Evolutionary conservation across 2,329 filamentous ascomycete species (phyloP), one percentile per base, ranked within the genome.

Genomic region (Colletotrichum shisoi): DNA sequence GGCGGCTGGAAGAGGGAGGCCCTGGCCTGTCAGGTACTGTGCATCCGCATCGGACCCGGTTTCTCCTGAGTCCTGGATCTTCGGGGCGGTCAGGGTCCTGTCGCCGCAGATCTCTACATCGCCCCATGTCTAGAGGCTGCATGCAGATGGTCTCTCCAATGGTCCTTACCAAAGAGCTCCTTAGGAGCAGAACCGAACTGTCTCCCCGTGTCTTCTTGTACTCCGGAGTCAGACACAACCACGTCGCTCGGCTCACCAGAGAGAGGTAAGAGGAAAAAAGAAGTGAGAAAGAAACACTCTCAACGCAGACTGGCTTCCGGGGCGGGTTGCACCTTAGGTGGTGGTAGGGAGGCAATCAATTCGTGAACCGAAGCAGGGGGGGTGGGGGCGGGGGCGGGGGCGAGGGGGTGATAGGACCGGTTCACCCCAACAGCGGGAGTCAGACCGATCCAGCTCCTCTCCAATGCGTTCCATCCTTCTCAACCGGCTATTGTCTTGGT

Each of bases 401-500:
- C n/a, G n/a, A n/a, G n/a, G n/a, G n/a, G n/a, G n/a, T n/a, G n/a
- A n/a, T n/a, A 39, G 57, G 42, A 42, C 57, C 31, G 49, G 24
- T 21, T 31, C 60, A 63, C 53, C 53, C 56, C 39, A 58, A 46
- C 53, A 63, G 60, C 64, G 60, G 60, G 53, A 34, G 49, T 4
- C 24, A 27, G 24, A 42, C 51, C 44, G 56, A 64, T 34, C 24
- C 54, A 42, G 42, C 64, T 64, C n/a, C n/a, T n/a, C n/a, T n/a
- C n/a, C n/a, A n/a, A 56, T 56, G 48, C 24, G 54, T 24, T 49
- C 54, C 24, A 61, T 44, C 61, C 40, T 15, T 60, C 48, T 7
- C 31, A 44, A 31, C 60, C 40, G 58, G 15, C 49, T 39, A 60
- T 39, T 45, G 54, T 42, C 65, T 67, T 64, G 65, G 61, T 53